Base-by-base conservation (phyloP, 352 stramenopile species). In the Phytophthora podocarpi region DNA sequence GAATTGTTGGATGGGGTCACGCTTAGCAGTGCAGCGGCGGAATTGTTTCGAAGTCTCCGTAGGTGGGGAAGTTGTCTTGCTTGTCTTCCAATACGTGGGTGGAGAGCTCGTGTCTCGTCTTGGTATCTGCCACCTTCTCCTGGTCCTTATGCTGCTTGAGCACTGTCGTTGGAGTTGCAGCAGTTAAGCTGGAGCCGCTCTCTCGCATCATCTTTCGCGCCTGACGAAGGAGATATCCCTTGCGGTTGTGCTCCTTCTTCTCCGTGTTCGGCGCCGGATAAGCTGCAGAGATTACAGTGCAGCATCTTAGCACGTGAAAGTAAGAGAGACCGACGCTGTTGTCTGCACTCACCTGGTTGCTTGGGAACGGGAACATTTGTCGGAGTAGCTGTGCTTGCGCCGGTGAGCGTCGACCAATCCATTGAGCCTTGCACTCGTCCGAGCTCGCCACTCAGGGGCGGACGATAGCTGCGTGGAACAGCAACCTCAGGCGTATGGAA, bases 191-290 rank as follows among this genome's bases (percentile, higher is more conserved):
- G 12, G 39, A 54, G 41, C 34, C 36, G 16, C 40, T 42, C 11
- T 81, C 70, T 56, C 70, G 65, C 47, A 75, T 70, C 59, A 82
- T 47, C 31, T 74, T 89, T 32, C 83, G 75, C 1, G 65, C 72
- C 37, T 89, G 80, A 7, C 83, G 83, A 36, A 92, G 70, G 0
- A 70, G 65, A 59, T 92, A 92, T 2, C 83, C 83, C 27, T 85
- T 87, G 12, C 83, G 75, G 42, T 92, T 92, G 59, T 92, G 83
- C 53, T 90, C 83, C 56, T 92, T 92, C 34, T 89, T 92, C 41
- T 65, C 49, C 10, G 32, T 60, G 24, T 28, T 66, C 31, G 43
- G 35, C 15, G 51, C 31, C 23, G 28, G 30, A 48, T 59, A 64
- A 6, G 15, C 59, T 73, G 40, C 13, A 64, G 23, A n/a, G n/a